Percentiles rank a stretch among this genome's conserved stretches.
These are phyloP conservation scores for Trichoderma reesei DNA, from an alignment of 495 filamentous ascomycete species.

Conservation along the genomic window DNA sequence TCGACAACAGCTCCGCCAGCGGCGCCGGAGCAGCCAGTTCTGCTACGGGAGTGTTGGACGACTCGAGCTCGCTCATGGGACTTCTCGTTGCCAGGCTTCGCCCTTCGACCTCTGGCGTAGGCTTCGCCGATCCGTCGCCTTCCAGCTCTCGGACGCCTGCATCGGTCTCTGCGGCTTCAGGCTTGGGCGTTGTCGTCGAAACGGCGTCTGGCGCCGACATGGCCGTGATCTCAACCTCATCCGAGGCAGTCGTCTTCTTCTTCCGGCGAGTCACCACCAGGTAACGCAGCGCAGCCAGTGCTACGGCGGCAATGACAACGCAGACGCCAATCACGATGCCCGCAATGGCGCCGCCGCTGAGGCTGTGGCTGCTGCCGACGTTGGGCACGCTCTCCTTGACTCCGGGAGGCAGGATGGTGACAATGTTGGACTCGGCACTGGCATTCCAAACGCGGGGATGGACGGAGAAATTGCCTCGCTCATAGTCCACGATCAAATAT, in stretches of 20 bases:
- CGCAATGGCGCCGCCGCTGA: conserved; percentile 33
- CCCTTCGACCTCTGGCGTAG: background rate
- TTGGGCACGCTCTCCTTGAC: conserved; percentile 15
- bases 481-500: conserved; percentile 57
- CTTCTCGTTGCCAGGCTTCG: background rate
- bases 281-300: background rate
- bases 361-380: conserved; percentile 20
- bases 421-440: background rate
- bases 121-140: background rate
- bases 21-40: background rate
- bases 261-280: background rate
- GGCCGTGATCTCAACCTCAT: too few relatives aligned
- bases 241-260: background rate
- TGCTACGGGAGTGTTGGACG: background rate
- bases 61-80: background rate
- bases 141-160: background rate
- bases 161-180: background rate
- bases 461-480: conserved; percentile 49
- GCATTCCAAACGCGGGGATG: conserved; percentile 26
- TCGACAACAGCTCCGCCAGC: background rate
- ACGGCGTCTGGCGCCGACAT: too few relatives aligned
- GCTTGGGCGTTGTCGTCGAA: background rate
- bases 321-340: conserved; percentile 29
- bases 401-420: background rate
- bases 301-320: background rate